Evolutionary conservation across 306 rosid genomes (phyloP), one percentile per base, ranked within the genome.

Genomic region (Fragaria nilgerrensis): DNA sequence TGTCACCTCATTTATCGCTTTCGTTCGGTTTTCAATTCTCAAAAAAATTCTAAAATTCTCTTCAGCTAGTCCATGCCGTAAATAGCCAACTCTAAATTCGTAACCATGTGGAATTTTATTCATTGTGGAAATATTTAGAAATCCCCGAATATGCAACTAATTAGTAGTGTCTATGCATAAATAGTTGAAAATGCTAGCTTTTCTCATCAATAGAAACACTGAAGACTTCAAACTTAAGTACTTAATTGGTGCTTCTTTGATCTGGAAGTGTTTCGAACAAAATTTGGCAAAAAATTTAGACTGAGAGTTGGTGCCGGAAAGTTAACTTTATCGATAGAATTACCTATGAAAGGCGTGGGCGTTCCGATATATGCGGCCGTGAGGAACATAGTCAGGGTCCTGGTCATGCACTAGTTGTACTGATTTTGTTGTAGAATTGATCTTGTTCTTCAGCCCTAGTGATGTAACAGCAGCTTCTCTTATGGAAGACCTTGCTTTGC

Each of bases 301-400:
- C 19, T 3, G 20, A 16, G 19, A 52, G 58, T 52, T 52, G 58
- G 22, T 56, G 63, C 29, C 36, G 34, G 17, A 59, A 59, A 22
- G 15, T 59, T 45, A 45, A 45, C 11, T 59, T 59, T 25, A 53
- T 6, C 3, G 23, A 2, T 19, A 6, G 14, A n/a, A 2, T 22
- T 82, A 88, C 89, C 89, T 80, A 36, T 87, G 86, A 72, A 87
- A 89, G 27, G 87, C 82, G 36, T 82, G 84, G 27, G 89, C 67
- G 63, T 87, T 87, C 75, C 79, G 59, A 79, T 87, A 89, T n/a
- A 84, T 59, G 39, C 83, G 84, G 5, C 91, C 93, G 5, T 43
- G 78, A 79, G 93, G 91, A 79, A 89, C 86, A 70, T 83, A 82
- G 11, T 89, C 90, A 15, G 80, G 84, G 48, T 89, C 87, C 8